Conservation (phyloP, 225 moss, liverwort and hornwort species). For the Polytrichum commune region DNA sequence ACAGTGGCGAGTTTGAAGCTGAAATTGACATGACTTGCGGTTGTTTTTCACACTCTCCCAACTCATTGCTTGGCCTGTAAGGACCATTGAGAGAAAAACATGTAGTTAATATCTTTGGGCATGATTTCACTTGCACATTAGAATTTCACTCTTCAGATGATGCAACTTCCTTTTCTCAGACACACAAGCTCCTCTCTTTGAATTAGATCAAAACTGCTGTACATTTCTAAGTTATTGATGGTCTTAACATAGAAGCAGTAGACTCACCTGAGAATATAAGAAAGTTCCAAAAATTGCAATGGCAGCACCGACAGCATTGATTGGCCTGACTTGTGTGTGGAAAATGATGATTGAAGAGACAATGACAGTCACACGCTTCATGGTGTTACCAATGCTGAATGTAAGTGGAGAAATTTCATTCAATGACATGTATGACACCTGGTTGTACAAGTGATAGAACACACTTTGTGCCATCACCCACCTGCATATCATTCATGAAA, state of each 20-base stretch:
- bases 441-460: conserved; percentile 85
- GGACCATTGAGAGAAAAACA: neutral
- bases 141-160: neutral
- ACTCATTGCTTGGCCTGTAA: conserved; percentile 16
- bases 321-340: conserved; percentile 57
- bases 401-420: conserved; percentile 79
- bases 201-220: neutral
- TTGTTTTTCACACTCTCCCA: neutral
- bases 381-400: conserved; percentile 80
- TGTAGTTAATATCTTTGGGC: neutral
- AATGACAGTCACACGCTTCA: conserved; percentile 73
- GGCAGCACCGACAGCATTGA: conserved; percentile 57
- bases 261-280: conserved; percentile 70
- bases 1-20: no score
- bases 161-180: neutral
- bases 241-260: neutral
- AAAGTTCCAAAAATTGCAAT: conserved; percentile 81
- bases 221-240: neutral
- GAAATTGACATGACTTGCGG: no score
- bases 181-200: neutral
- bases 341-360: conserved; percentile 74
- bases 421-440: conserved; percentile 83
- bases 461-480: conserved; percentile 75
- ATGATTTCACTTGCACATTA: neutral
- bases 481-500: conserved; percentile 23